Base-by-base conservation (phyloP, 2,329 filamentous ascomycete species). In the Aspergillus carbonarius region DNA sequence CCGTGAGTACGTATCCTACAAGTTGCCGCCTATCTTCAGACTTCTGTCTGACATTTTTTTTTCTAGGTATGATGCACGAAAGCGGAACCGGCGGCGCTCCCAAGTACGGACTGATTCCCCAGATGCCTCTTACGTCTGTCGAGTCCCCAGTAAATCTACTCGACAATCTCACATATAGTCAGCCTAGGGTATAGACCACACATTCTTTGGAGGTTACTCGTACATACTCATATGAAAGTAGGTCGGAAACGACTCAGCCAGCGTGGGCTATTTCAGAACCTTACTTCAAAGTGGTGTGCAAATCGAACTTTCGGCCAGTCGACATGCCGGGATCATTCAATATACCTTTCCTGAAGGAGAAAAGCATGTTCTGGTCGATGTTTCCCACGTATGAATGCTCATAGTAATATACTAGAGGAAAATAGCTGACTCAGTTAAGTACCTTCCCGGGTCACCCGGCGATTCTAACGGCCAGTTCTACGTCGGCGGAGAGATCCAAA, bases 251-350 rank as follows among this genome's bases (percentile, higher is more conserved):
- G 83, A 88, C 10, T 73, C 78, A 10, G 85, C 86, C 1, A 78
- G 77, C 44, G 87, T 88, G 1, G 88, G 88, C 0, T 86, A 87
- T 62, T 90, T 88, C 68, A 81, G 81, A 49, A 81, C 89, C 48
- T 83, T 79, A 0, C 72, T 90, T 47, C 76, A 82, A 58, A 82
- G 78, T 44, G 82, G 83, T 1, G 79, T 89, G 52, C 75, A 79
- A n/a, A 82, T 82, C 2, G 86, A 89, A 63, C 86, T 88, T 79
- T 89, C 88, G 0, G 81, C 83, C 0, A 81, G 86, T 0, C 81
- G 86, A n/a, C 86, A 85, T 65, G 79, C 85, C 1, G 84, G 86
- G 0, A 73, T 90, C 4, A 88, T 89, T 68, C 79, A 82, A 25
- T 88, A 89, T 66, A 84, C 79, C 0, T 90, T 90, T 60, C 83